Evolutionary conservation across 495 filamentous ascomycete genomes (phyloP), one percentile per base, ranked within the genome.

Genomic region (Penicillium arizonense): DNA sequence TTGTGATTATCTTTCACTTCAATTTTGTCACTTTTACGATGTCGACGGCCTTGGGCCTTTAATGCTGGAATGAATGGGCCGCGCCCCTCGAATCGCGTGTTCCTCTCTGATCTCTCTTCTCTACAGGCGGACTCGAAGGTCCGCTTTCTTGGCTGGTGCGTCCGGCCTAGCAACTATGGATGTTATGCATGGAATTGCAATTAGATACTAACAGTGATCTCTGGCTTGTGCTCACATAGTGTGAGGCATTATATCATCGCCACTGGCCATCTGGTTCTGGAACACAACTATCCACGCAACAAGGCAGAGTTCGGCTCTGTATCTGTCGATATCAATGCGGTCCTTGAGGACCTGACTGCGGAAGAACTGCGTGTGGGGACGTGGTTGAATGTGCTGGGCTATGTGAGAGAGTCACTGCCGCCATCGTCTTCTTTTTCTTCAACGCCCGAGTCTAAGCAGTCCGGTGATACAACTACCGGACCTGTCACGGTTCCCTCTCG

Each of bases 301-400:
- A 68, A 55, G 50, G 26, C 51, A 35, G 56, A 57, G 34, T 46
- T 58, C 4, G 62, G 75, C 7, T 73, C 66, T 34, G 85, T 84
- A 0, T 36, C 75, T 23, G 88, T 94, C 20, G 81, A 91, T 63
- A 79, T 96, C 42, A 78, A 83, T 42, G 80, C 89, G 45, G 64
- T 96, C 13, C 75, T 96, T 4, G 79, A 82, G 49, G 75, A 71
- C 16, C 59, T 92, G 51, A 82, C 83, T 18, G 65, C 78, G 26
- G 82, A 86, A 46, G 83, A 89, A 24, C 77, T 85, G 47, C 76
- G 83, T 36, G 72, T 87, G 5, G 94, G 94, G n/a, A 81, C 87
- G 42, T 98, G 94, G 94, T 65, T 96, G 16, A 94, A 96, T 67
- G 80, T 97, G 0, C 79, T 96, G 47, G 94, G 93, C 2, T 96